Evolutionary conservation across 2,329 filamentous ascomycete species (phyloP).

Genomic region (Colletotrichum noveboracense): DNA sequence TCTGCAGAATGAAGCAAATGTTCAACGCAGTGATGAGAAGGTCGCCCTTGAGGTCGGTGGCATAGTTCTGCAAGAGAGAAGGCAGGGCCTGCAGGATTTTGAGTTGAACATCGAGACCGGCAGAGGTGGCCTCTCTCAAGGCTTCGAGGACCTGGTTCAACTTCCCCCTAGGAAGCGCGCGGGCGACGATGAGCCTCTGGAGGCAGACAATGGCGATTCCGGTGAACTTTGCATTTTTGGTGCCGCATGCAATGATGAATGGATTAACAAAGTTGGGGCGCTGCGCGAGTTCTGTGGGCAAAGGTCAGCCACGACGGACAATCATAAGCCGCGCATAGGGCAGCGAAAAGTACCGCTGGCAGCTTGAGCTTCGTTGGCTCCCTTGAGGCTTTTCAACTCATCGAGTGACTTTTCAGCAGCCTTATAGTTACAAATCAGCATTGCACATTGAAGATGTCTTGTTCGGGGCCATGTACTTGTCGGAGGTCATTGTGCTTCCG

Average conservation of each 20-base stretch:
- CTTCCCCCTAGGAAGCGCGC: constrained; percentile 78
- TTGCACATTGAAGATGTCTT: neutral
- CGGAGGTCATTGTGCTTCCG: constrained; percentile 90
- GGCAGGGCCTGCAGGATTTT: constrained; percentile 95
- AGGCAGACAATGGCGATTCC: constrained; percentile 87
- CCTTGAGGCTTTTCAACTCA: constrained; percentile 79
- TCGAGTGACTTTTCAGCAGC: constrained; percentile 93
- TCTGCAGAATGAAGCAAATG: constrained; percentile 90
- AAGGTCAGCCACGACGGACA: neutral
- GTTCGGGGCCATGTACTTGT: constrained; percentile 61
- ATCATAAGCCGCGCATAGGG: constrained; percentile 24
- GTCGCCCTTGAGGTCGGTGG: constrained; percentile 78
- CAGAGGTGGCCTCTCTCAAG: constrained; percentile 82
- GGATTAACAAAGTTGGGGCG: constrained; percentile 87
- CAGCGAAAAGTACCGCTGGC: constrained; percentile 60
- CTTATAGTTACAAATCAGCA: constrained; percentile 43
- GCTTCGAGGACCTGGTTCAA: constrained; percentile 88
- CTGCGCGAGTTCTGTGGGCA: constrained; percentile 75
- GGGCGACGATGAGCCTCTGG: constrained; percentile 84
- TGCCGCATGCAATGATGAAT: constrained; percentile 91
- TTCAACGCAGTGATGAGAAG: constrained; percentile 83
- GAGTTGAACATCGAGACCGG: constrained; percentile 86
- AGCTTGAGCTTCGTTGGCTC: constrained; percentile 77
- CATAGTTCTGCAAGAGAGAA: constrained; percentile 89
- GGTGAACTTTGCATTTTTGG: constrained; percentile 89